Evolutionary conservation across 2,329 filamentous ascomycete genomes (phyloP), one percentile per base, ranked within the genome.

Genomic region (Geosmithia putterillii): DNA sequence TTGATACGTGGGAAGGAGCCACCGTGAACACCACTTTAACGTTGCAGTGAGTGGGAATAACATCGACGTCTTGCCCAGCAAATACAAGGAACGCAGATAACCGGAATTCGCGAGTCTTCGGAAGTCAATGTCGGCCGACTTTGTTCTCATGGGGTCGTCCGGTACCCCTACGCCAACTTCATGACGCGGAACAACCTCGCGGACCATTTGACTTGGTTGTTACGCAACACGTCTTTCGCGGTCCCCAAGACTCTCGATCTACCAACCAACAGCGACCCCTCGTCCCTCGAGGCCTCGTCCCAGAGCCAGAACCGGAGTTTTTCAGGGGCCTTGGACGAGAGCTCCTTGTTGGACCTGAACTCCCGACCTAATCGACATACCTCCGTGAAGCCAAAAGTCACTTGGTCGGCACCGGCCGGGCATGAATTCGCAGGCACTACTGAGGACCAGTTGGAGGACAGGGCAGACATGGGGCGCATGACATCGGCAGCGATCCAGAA

Each of bases 131-230:
- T 43, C 22, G 42, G n/a, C 36, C 42, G 42, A 15, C 25, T 20
- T 18, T 18, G 25, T 36, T 32, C 12, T 18, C 47, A 52, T 46
- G 47, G 40, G 50, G 46, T 42, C 36, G 46, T 49, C 48, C 50
- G 52, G 49, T 46, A 50, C 40, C 42, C 42, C 32, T 34, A 43
- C 47, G 52, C 59, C 60, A 66, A 56, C 65, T 71, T 70, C 64
- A 79, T 79, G 74, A 79, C 74, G 64, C 72, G 70, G 57, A 76
- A 78, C 62, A 79, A 79, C 55, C 66, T 79, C 47, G 57, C 61
- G 52, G 67, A 73, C 54, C 71, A 79, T 57, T 61, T 79, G 52
- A 63, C 70, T 52, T 79, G 74, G 74, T 64, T 79, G 54, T 55
- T 76, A 52, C 64, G 64, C 52, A 70, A 73, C 57, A 58, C 63